These are phyloP conservation scores for Verticillium alfalfae DNA, from an alignment of 2,329 filamentous ascomycete species.

Conservation along the genomic window DNA sequence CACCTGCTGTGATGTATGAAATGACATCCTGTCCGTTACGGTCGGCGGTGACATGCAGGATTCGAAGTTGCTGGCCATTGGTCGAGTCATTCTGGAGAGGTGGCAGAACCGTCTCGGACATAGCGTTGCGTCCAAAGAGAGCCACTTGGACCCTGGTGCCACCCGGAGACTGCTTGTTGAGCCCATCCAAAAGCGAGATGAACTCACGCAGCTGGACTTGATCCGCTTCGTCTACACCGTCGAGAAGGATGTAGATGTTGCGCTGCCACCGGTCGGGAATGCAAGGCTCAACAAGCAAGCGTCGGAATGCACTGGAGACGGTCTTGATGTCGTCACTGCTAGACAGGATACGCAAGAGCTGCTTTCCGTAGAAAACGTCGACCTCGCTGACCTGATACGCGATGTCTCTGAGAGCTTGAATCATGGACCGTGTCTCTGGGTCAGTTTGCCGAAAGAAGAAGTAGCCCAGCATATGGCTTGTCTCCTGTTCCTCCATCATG, in stretches of 20 bases:
- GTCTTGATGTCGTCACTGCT: conserved; percentile 35
- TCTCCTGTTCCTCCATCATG: conserved; percentile 15
- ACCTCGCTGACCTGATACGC: conserved; percentile 40
- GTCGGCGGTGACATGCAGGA: conserved; percentile 34
- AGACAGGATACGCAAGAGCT: conserved; percentile 25
- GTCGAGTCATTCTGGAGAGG: conserved; percentile 15
- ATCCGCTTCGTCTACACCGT: conserved; percentile 40
- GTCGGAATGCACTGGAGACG: conserved; percentile 35
- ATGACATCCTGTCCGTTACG: conserved; percentile 35
- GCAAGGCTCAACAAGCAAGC: conserved; percentile 32
- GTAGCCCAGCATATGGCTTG: conserved; percentile 28
- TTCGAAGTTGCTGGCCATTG: conserved; percentile 25
- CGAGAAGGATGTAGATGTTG: conserved; percentile 36
- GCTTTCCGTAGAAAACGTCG: conserved; percentile 37
- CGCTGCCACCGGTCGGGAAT: conserved; percentile 23
- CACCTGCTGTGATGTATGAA: conserved; percentile 33
- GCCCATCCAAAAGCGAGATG: conserved; percentile 24
- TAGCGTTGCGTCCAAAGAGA: conserved; percentile 33
- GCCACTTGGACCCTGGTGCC: conserved; percentile 27
- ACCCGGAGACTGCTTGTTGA: conserved; percentile 11
- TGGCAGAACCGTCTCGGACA: conserved; percentile 34
- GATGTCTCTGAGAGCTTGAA: conserved; percentile 37
- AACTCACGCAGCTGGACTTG: conserved; percentile 29
- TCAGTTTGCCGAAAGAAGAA: conserved; percentile 44
- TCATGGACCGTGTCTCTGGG: conserved; percentile 36